phyloP scores from a whole-genome alignment of 371 early-diverging fungal genomes.

The Gilbertella persicaria region DNA sequence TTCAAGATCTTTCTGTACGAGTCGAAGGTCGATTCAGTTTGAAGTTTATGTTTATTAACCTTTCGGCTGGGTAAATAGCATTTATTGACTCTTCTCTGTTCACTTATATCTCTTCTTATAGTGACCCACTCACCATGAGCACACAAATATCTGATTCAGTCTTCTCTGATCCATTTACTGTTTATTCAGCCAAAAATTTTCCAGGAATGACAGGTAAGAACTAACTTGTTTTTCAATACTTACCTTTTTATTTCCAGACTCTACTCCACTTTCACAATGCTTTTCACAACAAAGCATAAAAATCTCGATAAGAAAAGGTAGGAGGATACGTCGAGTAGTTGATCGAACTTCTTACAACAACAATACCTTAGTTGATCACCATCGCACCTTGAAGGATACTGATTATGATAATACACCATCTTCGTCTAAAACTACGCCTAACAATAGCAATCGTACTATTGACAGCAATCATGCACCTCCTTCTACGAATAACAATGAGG shows the following conservation, averaged over 20 bases:
- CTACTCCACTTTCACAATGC: constrained; percentile 63
- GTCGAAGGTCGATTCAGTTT: constrained; percentile 47
- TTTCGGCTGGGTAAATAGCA: constrained; percentile 29
- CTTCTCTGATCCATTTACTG: constrained; percentile 44
- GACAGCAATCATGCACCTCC: background rate
- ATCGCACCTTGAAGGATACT: background rate
- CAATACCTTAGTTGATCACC: constrained; percentile 5
- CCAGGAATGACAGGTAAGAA: constrained; percentile 65
- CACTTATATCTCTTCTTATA: constrained; percentile 4
- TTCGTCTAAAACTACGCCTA: background rate
- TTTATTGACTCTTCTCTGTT: background rate
- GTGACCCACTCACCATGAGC: constrained; percentile 38
- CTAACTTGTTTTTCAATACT: background rate
- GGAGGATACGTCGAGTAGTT: constrained; percentile 20
- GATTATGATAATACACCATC: background rate
- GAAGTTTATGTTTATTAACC: constrained; percentile 43
- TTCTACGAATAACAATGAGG: too few species aligned
- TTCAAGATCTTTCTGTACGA: constrained; percentile 63
- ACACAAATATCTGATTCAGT: constrained; percentile 29
- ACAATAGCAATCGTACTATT: background rate
- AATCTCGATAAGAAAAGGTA: constrained; percentile 64
- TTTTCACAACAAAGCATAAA: constrained; percentile 70
- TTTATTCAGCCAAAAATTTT: constrained; percentile 56
- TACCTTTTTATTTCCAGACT: constrained; percentile 36
- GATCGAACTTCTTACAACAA: constrained; percentile 10